Evolutionary conservation across 148 eudicot genomes (phyloP).

Genomic region (Heliosperma pusillum): DNA sequence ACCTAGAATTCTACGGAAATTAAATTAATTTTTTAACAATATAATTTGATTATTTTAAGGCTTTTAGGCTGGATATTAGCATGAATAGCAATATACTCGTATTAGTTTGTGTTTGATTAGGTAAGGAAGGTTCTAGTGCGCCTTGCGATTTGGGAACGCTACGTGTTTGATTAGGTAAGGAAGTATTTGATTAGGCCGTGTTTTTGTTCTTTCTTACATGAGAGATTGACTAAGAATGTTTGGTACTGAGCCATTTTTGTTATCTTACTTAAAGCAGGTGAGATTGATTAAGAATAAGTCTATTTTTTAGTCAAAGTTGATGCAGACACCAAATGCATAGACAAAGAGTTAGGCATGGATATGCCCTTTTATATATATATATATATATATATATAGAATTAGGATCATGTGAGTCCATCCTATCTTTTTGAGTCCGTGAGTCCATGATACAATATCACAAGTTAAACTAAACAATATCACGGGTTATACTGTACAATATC

Average conservation of each 20-base stretch:
- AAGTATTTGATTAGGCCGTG: neutral
- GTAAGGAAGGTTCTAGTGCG: neutral
- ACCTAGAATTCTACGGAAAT: no score
- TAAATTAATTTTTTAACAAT: no score
- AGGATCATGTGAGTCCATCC: no score
- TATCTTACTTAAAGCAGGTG: neutral
- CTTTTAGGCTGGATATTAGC: neutral
- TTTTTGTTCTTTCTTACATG: neutral
- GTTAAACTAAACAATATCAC: no score
- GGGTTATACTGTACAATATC: no score
- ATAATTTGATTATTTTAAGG: neutral
- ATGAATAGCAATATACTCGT: neutral
- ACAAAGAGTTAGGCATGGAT: slow-evolving; percentile 6
- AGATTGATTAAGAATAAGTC: neutral
- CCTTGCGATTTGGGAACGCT: neutral
- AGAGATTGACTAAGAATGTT: neutral
- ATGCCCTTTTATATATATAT: neutral
- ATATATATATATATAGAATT: no score
- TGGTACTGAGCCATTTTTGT: neutral
- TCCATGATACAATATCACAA: no score
- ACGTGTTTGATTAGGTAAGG: no score
- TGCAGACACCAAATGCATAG: neutral
- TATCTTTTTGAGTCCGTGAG: no score
- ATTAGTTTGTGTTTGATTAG: no score
- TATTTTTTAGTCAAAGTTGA: slow-evolving; percentile 3